A percentile compares a stretch with the other conserved stretches of the same genome.
These are phyloP conservation scores for Orbilia ellipsospora DNA, from an alignment of 2,329 filamentous ascomycete genomes.

Conservation along the genomic window DNA sequence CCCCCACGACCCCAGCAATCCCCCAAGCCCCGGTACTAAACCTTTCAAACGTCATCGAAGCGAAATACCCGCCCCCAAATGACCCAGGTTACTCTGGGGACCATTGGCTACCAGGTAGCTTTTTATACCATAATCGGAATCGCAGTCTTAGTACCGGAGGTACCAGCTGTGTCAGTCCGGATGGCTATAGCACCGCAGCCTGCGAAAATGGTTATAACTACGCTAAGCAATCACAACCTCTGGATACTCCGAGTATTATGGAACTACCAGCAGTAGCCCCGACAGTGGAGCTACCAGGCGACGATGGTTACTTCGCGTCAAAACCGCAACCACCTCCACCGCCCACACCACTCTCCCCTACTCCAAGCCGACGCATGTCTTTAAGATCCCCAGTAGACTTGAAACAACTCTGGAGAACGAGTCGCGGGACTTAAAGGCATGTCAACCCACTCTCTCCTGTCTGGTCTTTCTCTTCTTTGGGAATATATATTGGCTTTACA, in stretches of 20 bases:
- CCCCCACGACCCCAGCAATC: conserved; percentile 30
- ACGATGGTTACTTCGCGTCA: conserved; percentile 40
- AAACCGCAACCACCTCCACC: conserved; percentile 32
- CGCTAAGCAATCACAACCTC: conserved; percentile 10
- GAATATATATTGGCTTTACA: conserved; percentile 12
- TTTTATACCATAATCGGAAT: conserved; percentile 42
- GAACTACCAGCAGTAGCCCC: conserved; percentile 28
- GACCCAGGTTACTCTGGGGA: conserved; percentile 48
- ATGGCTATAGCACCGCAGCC: conserved; percentile 12
- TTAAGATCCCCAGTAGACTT: conserved; percentile 16
- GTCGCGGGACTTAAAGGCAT: conserved; percentile 13
- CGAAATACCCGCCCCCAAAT: conserved; percentile 44
- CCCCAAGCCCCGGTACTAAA: conserved; percentile 44
- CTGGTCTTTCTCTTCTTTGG: background rate
- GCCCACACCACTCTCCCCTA: conserved; percentile 22
- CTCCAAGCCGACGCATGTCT: conserved; percentile 13
- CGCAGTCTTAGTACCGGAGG: conserved; percentile 38
- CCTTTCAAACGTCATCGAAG: conserved; percentile 47
- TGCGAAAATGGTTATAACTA: background rate
- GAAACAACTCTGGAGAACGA: conserved; percentile 30
- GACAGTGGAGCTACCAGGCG: conserved; percentile 40
- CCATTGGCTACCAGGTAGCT: conserved; percentile 50
- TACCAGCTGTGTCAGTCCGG: conserved; percentile 29
- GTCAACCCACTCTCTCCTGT: too few relatives aligned
- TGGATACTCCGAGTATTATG: conserved; percentile 23